phyloP scores from a whole-genome alignment of 345 rosid genomes.

The Eucalyptus fibrosa region DNA sequence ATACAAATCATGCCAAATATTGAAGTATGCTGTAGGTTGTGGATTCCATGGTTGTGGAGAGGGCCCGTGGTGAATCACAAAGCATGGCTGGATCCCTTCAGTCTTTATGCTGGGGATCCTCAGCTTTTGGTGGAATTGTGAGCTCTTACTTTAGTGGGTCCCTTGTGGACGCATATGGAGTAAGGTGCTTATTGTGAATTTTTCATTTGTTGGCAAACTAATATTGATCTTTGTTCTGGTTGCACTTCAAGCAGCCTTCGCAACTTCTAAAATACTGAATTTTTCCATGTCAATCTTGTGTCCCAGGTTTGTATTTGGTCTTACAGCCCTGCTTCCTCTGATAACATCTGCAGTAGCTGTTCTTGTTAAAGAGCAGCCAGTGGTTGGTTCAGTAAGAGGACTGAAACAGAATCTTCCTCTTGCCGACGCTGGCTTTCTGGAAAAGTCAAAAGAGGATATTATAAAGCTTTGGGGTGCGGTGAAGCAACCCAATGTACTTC shows the following conservation, averaged over 20 bases:
- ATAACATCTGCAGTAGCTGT: constrained; percentile 90
- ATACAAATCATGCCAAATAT: background rate
- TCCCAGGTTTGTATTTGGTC: constrained; percentile 93
- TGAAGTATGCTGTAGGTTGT: constrained; percentile 53
- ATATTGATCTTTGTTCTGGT: background rate
- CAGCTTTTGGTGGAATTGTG: constrained; percentile 96
- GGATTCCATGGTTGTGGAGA: constrained; percentile 98
- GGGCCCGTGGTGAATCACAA: constrained; percentile 98
- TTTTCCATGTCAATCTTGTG: constrained; percentile 2
- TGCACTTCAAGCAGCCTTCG: background rate
- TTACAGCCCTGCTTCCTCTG: constrained; percentile 76
- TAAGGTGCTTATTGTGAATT: constrained; percentile 31
- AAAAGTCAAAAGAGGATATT: constrained; percentile 53
- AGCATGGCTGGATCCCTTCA: constrained; percentile 86
- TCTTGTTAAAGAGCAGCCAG: constrained; percentile 76
- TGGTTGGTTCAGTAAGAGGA: constrained; percentile 25
- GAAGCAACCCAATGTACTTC: constrained; percentile 69
- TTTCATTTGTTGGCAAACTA: background rate
- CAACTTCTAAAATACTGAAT: background rate
- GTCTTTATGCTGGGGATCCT: constrained; percentile 96
- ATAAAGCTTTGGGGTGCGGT: constrained; percentile 66
- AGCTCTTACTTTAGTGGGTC: constrained; percentile 97
- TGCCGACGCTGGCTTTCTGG: constrained; percentile 37
- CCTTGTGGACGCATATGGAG: constrained; percentile 81
- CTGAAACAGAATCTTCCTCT: constrained; percentile 16